phyloP scores from a whole-genome alignment of 176 grass and related monocot species.

The Urochloa ruziziensis region DNA sequence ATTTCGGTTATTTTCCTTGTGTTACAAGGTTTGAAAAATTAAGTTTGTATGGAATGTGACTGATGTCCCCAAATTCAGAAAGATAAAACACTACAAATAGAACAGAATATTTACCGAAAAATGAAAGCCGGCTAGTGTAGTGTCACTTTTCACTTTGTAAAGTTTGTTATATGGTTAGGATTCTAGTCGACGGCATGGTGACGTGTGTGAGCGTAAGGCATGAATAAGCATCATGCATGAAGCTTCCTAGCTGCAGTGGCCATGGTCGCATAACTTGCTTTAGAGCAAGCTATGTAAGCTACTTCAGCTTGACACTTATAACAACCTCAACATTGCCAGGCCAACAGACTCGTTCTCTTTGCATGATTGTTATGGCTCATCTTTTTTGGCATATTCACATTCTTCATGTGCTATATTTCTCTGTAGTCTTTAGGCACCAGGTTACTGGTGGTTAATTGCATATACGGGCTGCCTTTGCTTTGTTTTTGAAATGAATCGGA shows the following conservation, averaged over 20 bases:
- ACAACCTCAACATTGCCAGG: conserved; percentile 52
- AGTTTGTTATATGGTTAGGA: conserved; percentile 28
- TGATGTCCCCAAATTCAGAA: background rate
- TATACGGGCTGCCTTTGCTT: background rate
- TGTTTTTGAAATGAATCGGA: background rate
- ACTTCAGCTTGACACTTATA: conserved; percentile 22
- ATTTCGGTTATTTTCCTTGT: conserved; percentile 47
- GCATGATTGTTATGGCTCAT: conserved; percentile 33
- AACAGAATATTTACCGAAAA: background rate
- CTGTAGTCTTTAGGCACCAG: background rate
- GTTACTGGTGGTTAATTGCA: background rate
- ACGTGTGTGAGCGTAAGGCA: background rate
- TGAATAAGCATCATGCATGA: conserved; percentile 19
- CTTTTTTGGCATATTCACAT: conserved; percentile 25
- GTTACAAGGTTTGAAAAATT: conserved; percentile 41
- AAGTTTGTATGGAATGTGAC: conserved; percentile 1
- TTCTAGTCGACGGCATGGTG: background rate
- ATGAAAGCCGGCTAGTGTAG: background rate
- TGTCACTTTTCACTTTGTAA: background rate
- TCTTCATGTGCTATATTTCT: background rate
- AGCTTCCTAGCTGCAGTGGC: conserved; percentile 22
- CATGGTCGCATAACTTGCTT: background rate
- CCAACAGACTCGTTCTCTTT: conserved; percentile 35
- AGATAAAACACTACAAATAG: background rate
- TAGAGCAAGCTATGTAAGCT: conserved; percentile 4